Conservation (phyloP, 2,329 filamentous ascomycete genomes). For the Davidsoniella virescens region DNA sequence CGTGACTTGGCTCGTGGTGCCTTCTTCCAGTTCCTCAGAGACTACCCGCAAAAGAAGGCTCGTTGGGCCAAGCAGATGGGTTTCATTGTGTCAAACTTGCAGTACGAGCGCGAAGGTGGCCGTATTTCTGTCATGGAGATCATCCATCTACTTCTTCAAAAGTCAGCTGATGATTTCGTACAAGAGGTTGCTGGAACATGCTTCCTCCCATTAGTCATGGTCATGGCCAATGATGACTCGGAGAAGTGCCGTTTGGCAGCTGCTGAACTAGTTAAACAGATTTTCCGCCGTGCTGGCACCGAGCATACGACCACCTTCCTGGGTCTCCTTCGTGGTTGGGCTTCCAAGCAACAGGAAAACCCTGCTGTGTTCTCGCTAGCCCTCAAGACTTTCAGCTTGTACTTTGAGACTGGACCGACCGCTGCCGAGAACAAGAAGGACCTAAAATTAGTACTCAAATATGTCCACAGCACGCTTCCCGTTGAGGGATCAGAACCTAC, state of each 20-base stretch:
- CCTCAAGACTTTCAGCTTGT: slow-evolving; percentile 67
- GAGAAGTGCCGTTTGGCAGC: slow-evolving; percentile 73
- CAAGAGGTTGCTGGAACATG: slow-evolving; percentile 68
- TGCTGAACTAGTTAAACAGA: slow-evolving; percentile 59
- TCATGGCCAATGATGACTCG: slow-evolving; percentile 77
- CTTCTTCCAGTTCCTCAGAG: slow-evolving; percentile 85
- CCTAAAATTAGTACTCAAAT: slow-evolving; percentile 42
- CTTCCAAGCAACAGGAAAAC: slow-evolving; percentile 56
- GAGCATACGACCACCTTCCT: slow-evolving; percentile 58
- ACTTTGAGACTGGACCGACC: slow-evolving; percentile 54
- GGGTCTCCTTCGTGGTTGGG: slow-evolving; percentile 54
- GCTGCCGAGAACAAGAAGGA: slow-evolving; percentile 49
- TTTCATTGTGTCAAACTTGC: slow-evolving; percentile 79
- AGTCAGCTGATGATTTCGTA: slow-evolving; percentile 65
- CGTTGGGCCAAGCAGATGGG: slow-evolving; percentile 77
- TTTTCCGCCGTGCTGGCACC: slow-evolving; percentile 63
- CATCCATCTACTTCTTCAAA: slow-evolving; percentile 69
- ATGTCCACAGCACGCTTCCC: slow-evolving; percentile 35
- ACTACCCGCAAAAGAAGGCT: slow-evolving; percentile 84
- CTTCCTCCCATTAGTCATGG: slow-evolving; percentile 73
- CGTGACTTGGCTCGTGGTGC: slow-evolving; percentile 75
- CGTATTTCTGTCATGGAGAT: slow-evolving; percentile 88
- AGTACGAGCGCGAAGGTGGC: slow-evolving; percentile 78
- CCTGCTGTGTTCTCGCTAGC: slow-evolving; percentile 53
- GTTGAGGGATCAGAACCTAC: slow-evolving; percentile 29